A percentile compares a stretch with the other conserved stretches of the same genome.
These are phyloP conservation scores for Biscogniauxia sp. DNA, from an alignment of 2,329 filamentous ascomycete genomes.

Conservation along the genomic window DNA sequence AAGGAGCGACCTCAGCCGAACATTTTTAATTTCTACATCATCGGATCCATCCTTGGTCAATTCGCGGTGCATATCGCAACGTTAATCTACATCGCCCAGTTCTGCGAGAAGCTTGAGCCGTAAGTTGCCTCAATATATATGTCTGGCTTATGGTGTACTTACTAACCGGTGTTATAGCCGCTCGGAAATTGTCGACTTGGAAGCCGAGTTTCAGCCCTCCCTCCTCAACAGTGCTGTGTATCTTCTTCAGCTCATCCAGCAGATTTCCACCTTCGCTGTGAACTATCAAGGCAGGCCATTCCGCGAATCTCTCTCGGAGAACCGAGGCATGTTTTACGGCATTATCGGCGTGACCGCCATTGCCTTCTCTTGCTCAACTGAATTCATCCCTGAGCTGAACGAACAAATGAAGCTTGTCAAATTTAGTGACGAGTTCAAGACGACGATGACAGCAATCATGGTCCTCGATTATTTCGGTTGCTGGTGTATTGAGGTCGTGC, in stretches of 20 bases:
- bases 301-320: slow-evolving; percentile 92
- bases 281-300: slow-evolving; percentile 99
- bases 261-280: slow-evolving; percentile 98
- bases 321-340: slow-evolving; percentile 97
- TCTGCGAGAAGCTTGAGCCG: slow-evolving; percentile 83
- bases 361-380: slow-evolving; percentile 90
- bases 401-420: slow-evolving; percentile 88
- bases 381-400: slow-evolving; percentile 94
- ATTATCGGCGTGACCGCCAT: slow-evolving; percentile 86
- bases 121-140: slow-evolving; percentile 48
- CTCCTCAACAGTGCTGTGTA: slow-evolving; percentile 97
- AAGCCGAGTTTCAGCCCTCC: slow-evolving; percentile 90
- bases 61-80: slow-evolving; percentile 95
- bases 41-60: slow-evolving; percentile 93
- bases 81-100: slow-evolving; percentile 88
- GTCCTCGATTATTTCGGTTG: slow-evolving; percentile 82
- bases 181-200: slow-evolving; percentile 71
- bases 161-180: slow-evolving; percentile 40
- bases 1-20: slow-evolving; percentile 98
- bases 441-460: slow-evolving; percentile 82
- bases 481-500: slow-evolving; percentile 79
- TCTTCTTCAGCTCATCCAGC: slow-evolving; percentile 94
- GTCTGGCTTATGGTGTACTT: not conserved
- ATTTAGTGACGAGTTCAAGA: slow-evolving; percentile 85
- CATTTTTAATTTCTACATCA: slow-evolving; percentile 99